Percentiles rank a stretch among this genome's conserved stretches.
phyloP scores from a whole-genome alignment of 768 basidiomycete species.

The Trametes gibbosa region DNA sequence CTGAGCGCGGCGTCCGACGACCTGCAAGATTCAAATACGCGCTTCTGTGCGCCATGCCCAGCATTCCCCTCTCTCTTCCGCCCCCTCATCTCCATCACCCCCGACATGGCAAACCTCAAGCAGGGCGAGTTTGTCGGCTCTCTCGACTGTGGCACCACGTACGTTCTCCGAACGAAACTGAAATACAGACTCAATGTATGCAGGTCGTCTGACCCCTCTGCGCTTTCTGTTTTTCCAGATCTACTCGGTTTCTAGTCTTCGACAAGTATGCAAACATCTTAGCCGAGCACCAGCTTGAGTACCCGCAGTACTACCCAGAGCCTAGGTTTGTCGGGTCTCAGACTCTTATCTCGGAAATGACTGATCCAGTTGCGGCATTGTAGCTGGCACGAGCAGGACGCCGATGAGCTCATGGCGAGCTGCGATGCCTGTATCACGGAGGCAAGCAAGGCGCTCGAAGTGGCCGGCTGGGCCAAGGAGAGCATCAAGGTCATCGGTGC shows the following conservation, averaged over 20 bases:
- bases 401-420: constrained; percentile 73
- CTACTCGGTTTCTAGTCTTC: constrained; percentile 90
- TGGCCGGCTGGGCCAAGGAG: constrained; percentile 69
- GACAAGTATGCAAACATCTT: constrained; percentile 85
- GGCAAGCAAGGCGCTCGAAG: constrained; percentile 68
- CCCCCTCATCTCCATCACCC: not conserved
- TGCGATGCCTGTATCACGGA: constrained; percentile 74
- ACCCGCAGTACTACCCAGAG: constrained; percentile 89
- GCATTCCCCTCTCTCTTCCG: not conserved
- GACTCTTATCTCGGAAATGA: not conserved
- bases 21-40: constrained; percentile 14
- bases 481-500: constrained; percentile 91
- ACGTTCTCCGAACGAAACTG: constrained; percentile 29
- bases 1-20: not conserved
- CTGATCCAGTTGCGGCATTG: not conserved
- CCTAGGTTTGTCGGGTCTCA: constrained; percentile 53
- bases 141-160: constrained; percentile 96
- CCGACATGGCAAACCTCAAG: constrained; percentile 40
- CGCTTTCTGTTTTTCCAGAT: constrained; percentile 42
- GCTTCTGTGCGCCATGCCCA: not conserved
- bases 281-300: constrained; percentile 88
- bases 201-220: not conserved
- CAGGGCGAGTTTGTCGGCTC: constrained; percentile 87
- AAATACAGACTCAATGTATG: not conserved
- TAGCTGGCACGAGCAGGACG: constrained; percentile 96